These are phyloP conservation scores for Lactifluus piperatus DNA, from an alignment of 768 basidiomycete genomes.

Conservation along the genomic window DNA sequence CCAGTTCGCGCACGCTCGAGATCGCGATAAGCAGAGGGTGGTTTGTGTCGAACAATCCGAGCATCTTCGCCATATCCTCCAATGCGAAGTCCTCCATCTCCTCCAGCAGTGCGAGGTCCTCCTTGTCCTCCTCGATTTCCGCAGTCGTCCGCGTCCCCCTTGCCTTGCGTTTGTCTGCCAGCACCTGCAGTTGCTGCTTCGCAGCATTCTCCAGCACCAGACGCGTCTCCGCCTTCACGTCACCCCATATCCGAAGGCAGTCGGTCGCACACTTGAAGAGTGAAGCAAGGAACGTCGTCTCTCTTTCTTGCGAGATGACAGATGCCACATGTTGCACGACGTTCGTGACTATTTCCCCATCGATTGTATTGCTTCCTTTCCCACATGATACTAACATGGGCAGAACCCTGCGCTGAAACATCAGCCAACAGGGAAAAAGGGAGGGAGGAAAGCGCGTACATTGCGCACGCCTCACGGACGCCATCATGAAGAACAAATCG, in stretches of 20 bases:
- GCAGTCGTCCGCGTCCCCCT: constrained; percentile 34
- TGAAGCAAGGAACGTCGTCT: constrained; percentile 69
- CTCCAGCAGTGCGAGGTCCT: constrained; percentile 64
- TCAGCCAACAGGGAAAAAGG: background rate
- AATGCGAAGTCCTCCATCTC: constrained; percentile 79
- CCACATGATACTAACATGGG: constrained; percentile 65
- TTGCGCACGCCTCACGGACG: constrained; percentile 66
- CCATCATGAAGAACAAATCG: constrained; percentile 81
- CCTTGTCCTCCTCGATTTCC: constrained; percentile 43
- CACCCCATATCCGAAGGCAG: constrained; percentile 49
- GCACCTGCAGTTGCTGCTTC: constrained; percentile 55
- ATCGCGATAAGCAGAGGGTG: constrained; percentile 65
- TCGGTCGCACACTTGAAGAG: constrained; percentile 66
- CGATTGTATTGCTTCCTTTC: constrained; percentile 39
- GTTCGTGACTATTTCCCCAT: constrained; percentile 43
- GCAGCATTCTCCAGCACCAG: constrained; percentile 56
- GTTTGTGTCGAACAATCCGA: constrained; percentile 44
- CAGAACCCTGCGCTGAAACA: constrained; percentile 41
- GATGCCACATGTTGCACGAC: constrained; percentile 51
- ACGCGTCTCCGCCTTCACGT: constrained; percentile 41
- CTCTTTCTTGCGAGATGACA: constrained; percentile 62
- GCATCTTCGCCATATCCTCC: constrained; percentile 68
- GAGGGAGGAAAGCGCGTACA: constrained; percentile 38
- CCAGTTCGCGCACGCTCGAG: constrained; percentile 63
- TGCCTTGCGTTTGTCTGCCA: constrained; percentile 60